Percentiles rank a stretch among this genome's conserved stretches.
These are phyloP conservation scores for Euphorbia schlechtendalii DNA, from an alignment of 441 rosid species.

Conservation along the genomic window DNA sequence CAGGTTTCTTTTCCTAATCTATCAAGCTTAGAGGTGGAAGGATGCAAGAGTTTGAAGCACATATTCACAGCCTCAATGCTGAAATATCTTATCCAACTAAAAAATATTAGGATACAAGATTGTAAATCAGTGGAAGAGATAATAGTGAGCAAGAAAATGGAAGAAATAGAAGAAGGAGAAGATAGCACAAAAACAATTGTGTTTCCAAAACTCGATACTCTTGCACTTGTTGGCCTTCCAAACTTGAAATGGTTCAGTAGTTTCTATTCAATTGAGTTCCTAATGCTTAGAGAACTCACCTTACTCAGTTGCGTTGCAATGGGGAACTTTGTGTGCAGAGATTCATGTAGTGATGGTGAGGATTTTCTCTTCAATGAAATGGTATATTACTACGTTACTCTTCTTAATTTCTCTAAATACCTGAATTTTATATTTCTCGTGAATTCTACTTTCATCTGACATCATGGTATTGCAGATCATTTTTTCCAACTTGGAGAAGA, in stretches of 20 bases:
- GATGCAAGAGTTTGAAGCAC: neutral
- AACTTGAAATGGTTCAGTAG: neutral
- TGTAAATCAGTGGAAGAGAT: neutral
- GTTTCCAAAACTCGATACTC: neutral
- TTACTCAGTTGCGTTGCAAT: neutral
- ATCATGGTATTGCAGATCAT: too few relatives aligned
- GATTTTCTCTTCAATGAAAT: too few relatives aligned
- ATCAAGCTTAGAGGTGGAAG: neutral
- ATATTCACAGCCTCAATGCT: neutral
- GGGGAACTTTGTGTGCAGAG: too few relatives aligned
- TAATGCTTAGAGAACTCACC: neutral
- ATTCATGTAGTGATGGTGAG: too few relatives aligned
- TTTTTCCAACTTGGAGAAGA: too few relatives aligned
- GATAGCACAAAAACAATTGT: neutral
- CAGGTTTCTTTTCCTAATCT: neutral
- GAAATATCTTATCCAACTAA: neutral
- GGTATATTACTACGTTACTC: too few relatives aligned
- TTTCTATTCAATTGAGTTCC: neutral
- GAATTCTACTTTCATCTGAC: too few relatives aligned
- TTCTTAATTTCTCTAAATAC: too few relatives aligned
- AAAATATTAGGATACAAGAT: neutral
- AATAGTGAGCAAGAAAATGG: neutral
- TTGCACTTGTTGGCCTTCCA: neutral
- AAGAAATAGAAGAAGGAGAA: neutral
- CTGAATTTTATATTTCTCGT: too few relatives aligned